These are phyloP conservation scores for Trichosporon sp. DNA, from an alignment of 1,284 basidiomycete species.

Conservation along the genomic window DNA sequence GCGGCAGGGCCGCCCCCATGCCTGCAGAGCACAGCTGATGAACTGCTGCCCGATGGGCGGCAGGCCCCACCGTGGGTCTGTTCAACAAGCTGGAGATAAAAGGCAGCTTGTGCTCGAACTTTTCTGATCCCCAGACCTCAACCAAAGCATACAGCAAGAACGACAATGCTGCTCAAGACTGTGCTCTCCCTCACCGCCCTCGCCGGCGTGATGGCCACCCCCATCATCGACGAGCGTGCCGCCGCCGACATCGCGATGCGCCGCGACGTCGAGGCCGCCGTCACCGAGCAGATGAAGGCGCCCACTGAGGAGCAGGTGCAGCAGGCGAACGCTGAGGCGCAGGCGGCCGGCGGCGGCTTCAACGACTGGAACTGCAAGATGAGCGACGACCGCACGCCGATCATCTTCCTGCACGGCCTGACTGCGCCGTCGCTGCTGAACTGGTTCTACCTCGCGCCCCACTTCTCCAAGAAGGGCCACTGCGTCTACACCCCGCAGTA, in stretches of 20 bases:
- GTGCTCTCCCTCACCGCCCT: background rate
- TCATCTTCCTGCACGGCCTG: constrained; percentile 9
- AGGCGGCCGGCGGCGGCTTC: background rate
- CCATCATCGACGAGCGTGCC: background rate
- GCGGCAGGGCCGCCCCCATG: background rate
- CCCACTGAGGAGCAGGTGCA: background rate
- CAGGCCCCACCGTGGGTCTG: background rate
- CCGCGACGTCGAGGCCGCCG: background rate
- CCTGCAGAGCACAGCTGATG: background rate
- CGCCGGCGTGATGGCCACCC: background rate
- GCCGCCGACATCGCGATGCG: background rate
- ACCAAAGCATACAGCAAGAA: background rate
- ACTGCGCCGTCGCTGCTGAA: background rate
- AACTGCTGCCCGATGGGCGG: background rate
- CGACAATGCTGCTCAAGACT: background rate
- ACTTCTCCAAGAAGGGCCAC: constrained; percentile 7
- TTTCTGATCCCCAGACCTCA: background rate
- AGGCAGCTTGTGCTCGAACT: background rate
- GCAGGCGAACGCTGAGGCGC: background rate
- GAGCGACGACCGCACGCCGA: background rate
- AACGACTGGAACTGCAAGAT: constrained; percentile 7
- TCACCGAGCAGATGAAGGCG: background rate
- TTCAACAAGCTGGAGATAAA: background rate
- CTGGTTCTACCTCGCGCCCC: constrained; percentile 1
- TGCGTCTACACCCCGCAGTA: constrained; percentile 17